Conservation (phyloP, 495 filamentous ascomycete species). For the Hyaloscypha hepaticicola region DNA sequence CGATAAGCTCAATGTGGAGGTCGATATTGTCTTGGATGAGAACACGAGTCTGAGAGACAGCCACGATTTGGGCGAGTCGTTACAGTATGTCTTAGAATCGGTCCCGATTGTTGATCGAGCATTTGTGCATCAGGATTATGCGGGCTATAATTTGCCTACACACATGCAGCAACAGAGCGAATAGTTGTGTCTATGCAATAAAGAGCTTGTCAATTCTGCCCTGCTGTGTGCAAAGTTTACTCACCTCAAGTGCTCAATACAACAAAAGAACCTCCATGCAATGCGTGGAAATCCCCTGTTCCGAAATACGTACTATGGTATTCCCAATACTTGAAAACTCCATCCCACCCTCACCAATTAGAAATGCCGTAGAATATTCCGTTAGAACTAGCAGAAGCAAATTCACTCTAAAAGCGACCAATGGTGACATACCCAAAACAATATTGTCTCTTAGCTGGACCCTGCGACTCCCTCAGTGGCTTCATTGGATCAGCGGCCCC, state of each 20-base stretch:
- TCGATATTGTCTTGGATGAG: slow-evolving; percentile 76
- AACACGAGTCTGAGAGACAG: slow-evolving; percentile 75
- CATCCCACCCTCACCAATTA: not conserved
- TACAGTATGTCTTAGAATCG: slow-evolving; percentile 89
- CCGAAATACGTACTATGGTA: not conserved
- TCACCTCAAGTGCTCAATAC: not conserved
- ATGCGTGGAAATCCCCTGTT: not conserved
- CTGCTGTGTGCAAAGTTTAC: not conserved
- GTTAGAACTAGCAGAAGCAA: not conserved
- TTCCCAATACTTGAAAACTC: not conserved
- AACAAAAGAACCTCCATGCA: not conserved
- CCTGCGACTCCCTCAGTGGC: not conserved
- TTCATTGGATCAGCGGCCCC: not conserved
- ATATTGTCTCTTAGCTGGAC: not conserved
- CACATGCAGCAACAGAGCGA: slow-evolving; percentile 75
- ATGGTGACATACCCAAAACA: not conserved
- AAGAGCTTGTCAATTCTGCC: not conserved
- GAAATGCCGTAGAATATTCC: not conserved
- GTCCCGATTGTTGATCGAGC: slow-evolving; percentile 70
- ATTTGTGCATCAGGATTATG: slow-evolving; percentile 82
- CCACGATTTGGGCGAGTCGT: slow-evolving; percentile 84
- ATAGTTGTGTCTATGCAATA: not conserved
- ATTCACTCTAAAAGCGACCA: not conserved
- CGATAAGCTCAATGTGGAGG: slow-evolving; percentile 85
- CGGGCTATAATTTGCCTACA: slow-evolving; percentile 75